Base-by-base conservation (phyloP, 2,329 filamentous ascomycete species). In the Pestalotiopsis sp. region DNA sequence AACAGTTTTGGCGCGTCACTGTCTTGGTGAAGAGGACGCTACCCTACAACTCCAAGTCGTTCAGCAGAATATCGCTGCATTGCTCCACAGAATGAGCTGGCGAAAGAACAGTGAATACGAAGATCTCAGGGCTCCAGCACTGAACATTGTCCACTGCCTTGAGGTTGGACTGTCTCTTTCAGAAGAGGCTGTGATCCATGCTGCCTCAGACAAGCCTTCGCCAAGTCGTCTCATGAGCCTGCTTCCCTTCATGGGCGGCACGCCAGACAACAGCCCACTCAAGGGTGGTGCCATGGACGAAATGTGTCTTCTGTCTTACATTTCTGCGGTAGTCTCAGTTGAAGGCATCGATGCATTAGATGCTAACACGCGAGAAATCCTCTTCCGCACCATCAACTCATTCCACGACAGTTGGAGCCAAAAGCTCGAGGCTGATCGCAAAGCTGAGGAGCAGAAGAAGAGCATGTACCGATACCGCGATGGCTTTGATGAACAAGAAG, bases 391-490 rank as follows among this genome's bases (percentile, higher is more conserved):
- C 20, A 90, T 98, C 70, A 88, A 92, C 66, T 84, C 83, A 17
- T 91, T 97, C 75, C 97, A 95, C 75, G 82, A 89, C 17, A 87
- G 94, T 65, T 99, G 95, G 95, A 93, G 89, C 73, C 87, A 88
- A 65, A 91, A 92, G 76, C 87, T 97, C 2, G 88, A 91, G 66
- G 85, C 89, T 23, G 95, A 98, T 72, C 92, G 94, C 74, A 89
- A 91, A 74, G 89, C 92, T 61, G 90, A 92, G 73, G 91, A 92
- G 20, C 87, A 89, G 36, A 93, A 92, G 71, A 89, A 88, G 4
- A 94, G 92, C 71, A 81, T 97, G 52, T 99, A 97, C 80, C 91
- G 90, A 23, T 98, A 96, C 81, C 89, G 90, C 71, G 95, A 95
- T 39, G 91, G 90, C 52, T 83, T 89, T 52, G 92, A 95, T 70